These are phyloP conservation scores for Lepraria neglecta DNA, from an alignment of 495 filamentous ascomycete species.

Conservation along the genomic window DNA sequence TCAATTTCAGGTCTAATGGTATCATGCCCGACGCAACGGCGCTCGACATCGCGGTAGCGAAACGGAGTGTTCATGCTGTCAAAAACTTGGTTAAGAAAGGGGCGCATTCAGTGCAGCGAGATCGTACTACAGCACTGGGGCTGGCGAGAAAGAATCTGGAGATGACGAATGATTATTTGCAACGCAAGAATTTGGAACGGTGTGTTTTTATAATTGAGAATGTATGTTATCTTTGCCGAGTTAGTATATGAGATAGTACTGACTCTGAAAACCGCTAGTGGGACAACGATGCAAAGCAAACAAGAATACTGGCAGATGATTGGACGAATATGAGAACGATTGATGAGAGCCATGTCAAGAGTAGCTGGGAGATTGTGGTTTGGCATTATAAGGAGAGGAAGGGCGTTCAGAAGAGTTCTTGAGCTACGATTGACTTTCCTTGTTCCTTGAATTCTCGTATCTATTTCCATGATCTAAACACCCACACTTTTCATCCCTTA, in stretches of 20 bases:
- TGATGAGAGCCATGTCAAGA: constrained; percentile 24
- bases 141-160: constrained; percentile 9
- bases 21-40: constrained; percentile 24
- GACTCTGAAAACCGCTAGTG: background rate
- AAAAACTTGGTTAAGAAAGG: constrained; percentile 27
- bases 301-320: constrained; percentile 25
- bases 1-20: constrained; percentile 28
- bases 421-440: background rate
- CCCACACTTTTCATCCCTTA: too few species aligned
- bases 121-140: constrained; percentile 15
- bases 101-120: constrained; percentile 20
- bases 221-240: too few species aligned
- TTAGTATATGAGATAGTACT: too few species aligned
- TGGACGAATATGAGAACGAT: constrained; percentile 31
- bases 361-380: constrained; percentile 27
- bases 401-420: background rate
- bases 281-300: constrained; percentile 22
- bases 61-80: constrained; percentile 28
- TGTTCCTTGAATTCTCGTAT: background rate
- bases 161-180: constrained; percentile 20
- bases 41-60: constrained; percentile 27
- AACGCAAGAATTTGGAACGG: constrained; percentile 25
- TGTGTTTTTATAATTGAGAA: constrained; percentile 30
- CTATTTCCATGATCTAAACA: background rate
- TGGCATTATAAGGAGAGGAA: constrained; percentile 13